Base-by-base conservation (phyloP, 257 asterid species). In the Solanum boliviense region DNA sequence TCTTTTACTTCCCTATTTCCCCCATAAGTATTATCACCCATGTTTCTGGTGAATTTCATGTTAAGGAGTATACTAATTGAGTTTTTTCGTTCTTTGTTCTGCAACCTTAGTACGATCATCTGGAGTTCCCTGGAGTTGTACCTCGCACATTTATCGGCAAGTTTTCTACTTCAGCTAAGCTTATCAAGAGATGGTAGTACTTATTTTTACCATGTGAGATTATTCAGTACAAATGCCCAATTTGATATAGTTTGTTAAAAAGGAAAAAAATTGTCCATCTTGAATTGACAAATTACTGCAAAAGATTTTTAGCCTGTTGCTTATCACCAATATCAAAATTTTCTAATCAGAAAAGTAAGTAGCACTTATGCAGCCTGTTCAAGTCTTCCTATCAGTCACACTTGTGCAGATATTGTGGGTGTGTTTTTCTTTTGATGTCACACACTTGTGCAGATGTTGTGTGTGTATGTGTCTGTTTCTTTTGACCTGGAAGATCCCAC, bases 61-160 rank as follows among this genome's bases (percentile, higher is more conserved):
- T 41, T 12, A 25, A 5, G 3, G n/a, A 41, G 38, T 41, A 79
- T 27, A 27, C 39, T 79, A n/a, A 79, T 46, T 44, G 85, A 38
- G 44, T 79, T 32, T 35, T 4, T 1, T 41, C 16, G 1, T 31
- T 68, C 36, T 83, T 87, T 82, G 62, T 79, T 88, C 89, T 88
- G 78, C 62, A 75, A 73, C 86, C 68, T 20, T 92, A 97, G 98
- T 97, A 95, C 87, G 99, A 97, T 93, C 99, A 97, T 93, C 93
- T 95, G 93, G 98, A 97, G 58, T 97, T 95, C 89, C 95, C 98
- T 16, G 99, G 99, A 90, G 98, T 95, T 73, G 98, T 97, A 88
- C 98, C 99, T 87, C 99, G 99, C 67, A 95, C 99, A 67, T 95
- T 97, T 90, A 92, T 94, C 13, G 99, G 98, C 94, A 89, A 90